Base-by-base conservation (phyloP, 2,329 filamentous ascomycete species). In the Pestalotiopsis sp. region DNA sequence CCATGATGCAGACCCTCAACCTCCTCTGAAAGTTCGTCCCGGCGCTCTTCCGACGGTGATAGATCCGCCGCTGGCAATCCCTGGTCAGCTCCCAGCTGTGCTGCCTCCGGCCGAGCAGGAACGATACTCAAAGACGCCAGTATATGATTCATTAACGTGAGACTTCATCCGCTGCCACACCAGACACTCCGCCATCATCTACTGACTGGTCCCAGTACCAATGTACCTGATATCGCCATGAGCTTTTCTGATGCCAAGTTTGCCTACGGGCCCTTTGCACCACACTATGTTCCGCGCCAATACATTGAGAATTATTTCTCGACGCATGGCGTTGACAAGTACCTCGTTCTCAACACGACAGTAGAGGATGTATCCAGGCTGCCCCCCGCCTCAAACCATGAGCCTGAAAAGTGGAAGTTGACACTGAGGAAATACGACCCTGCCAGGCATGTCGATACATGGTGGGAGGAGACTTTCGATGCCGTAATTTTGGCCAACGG, bases 221-320 rank as follows among this genome's bases (percentile, higher is more conserved):
- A 89, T 63, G 86, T 89, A 0, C 87, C 87, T 0, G 82, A 85
- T 52, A 84, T 88, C 41, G 86, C 85, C 25, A 88, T 88, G 86
- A 82, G 79, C 4, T 87, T 88, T 71, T 88, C 86, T 0, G 87
- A 88, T 68, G 61, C 77, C 1, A 79, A 79, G 0, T 88, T 89
- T 70, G 78, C 86, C 0, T 88, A 88, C 67, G 87, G 86, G 0
- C 86, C 87, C 0, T 89, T 88, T 71, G 83, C 82, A 13, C 87
- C 87, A 0, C 86, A 89, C 71, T 81, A 85, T 69, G 76, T 89
- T 0, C 84, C 87, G 0, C 82, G 83, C 2, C 86, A 88, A 71
- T 89, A 88, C 67, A 81, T 90, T 2, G 83, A 88, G 67, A 83
- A 82, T 39, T 89, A 89, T 70, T 86, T 89, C 70, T 83, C 87